Evolutionary conservation across 2,329 filamentous ascomycete genomes (phyloP), one percentile per base, ranked within the genome.

Genomic region (Colletotrichum ledebouriae): DNA sequence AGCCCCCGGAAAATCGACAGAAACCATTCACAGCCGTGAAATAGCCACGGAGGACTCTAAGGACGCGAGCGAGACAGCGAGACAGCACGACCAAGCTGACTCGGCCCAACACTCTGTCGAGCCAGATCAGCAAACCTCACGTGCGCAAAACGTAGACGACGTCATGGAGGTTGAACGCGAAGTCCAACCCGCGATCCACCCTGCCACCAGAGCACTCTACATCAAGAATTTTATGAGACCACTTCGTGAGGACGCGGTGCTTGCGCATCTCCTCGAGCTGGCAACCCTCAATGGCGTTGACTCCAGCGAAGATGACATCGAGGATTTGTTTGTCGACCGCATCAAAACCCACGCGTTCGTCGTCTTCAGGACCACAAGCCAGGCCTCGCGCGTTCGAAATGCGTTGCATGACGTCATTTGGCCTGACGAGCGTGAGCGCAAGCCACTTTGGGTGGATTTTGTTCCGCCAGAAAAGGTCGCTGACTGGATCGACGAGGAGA

Each of bases 151-250:
- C 20, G 69, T 72, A 15, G 71, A 68, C 17, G 74, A 76, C 13
- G 71, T 73, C 20, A 77, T 78, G 71, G 79, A 80, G 33, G 72
- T 73, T 56, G 77, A 80, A 52, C 71, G 73, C 20, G 76, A 80
- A 44, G 78, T 84, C 33, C 78, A 79, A 25, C 89, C 90, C 6
- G 86, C 92, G 0, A 79, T 90, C 41, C 92, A 96, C 77, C 86
- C 88, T 22, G 89, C 91, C 5, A 95, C 94, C 3, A 81, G 88
- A 37, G 91, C 93, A 15, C 83, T 98, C 53, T 98, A 98, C 80
- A 96, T 98, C 73, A 90, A 91, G 77, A 91, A 97, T 74, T 88
- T 98, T 62, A 94, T 97, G 89, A 90, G 95, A 53, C 94, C 96
- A 10, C 84, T 98, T 22, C 91, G 93, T 67, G 86, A 89, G 0